Evolutionary conservation across 805 yeast species (phyloP).

Genomic region (Sungouiozyma ichnusensis): DNA sequence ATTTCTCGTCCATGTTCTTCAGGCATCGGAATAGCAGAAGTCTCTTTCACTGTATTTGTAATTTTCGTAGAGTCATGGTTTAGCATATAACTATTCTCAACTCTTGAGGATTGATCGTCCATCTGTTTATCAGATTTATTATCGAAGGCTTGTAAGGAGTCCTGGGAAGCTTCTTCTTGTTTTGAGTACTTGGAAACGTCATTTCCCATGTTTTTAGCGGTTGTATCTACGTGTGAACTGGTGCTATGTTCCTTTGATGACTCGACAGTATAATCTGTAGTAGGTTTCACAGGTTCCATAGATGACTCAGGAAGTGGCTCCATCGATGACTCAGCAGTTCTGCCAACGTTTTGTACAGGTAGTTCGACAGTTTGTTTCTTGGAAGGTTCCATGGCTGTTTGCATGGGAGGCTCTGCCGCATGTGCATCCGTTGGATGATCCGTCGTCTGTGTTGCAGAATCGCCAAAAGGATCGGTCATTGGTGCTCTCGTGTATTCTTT

Average conservation of each 20-base stretch:
- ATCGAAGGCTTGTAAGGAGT: background rate
- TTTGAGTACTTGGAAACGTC: background rate
- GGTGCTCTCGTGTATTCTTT: background rate
- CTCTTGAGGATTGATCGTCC: background rate
- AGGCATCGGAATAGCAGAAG: too few species aligned
- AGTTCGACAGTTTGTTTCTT: too few species aligned
- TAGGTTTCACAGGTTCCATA: slow-evolving; percentile 40
- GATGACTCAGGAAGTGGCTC: slow-evolving; percentile 36
- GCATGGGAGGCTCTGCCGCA: too few species aligned
- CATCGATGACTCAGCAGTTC: too few species aligned
- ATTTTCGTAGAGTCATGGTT: background rate
- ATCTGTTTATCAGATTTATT: background rate
- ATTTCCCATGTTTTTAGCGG: background rate
- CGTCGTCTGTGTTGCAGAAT: background rate
- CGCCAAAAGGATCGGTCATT: background rate
- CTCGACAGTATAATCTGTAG: too few species aligned
- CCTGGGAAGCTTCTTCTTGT: background rate
- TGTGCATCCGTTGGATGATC: background rate
- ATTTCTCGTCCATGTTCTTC: too few species aligned
- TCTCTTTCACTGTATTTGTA: background rate
- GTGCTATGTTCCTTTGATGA: too few species aligned
- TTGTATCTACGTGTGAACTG: too few species aligned
- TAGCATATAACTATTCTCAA: background rate
- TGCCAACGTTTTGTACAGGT: too few species aligned
- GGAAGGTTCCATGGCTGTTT: too few species aligned